phyloP scores from a whole-genome alignment of 2,329 filamentous ascomycete species.

The Aspergillus clavatus region DNA sequence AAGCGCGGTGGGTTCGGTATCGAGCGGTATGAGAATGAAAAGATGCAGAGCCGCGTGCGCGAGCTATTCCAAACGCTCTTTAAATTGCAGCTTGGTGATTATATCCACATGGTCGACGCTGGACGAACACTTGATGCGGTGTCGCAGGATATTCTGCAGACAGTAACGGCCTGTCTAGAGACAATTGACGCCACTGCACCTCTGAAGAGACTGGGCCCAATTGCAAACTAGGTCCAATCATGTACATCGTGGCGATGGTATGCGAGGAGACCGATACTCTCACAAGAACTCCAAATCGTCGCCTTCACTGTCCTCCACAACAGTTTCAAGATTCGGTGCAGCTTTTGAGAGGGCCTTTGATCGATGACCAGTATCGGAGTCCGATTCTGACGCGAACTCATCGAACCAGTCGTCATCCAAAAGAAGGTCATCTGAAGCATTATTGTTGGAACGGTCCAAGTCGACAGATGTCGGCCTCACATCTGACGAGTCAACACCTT shows the following conservation, averaged over 20 bases:
- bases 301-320: conserved; percentile 55
- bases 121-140: conserved; percentile 50
- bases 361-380: conserved; percentile 18
- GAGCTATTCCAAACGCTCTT: conserved; percentile 62
- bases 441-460: conserved; percentile 14
- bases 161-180: conserved; percentile 26
- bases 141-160: conserved; percentile 35
- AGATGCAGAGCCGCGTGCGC: conserved; percentile 76
- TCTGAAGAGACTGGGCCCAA: conserved; percentile 31
- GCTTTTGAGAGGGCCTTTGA: conserved; percentile 7
- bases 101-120: conserved; percentile 54
- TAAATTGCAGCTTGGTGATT: conserved; percentile 44
- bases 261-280: conserved; percentile 16
- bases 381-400: conserved; percentile 22
- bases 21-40: conserved; percentile 81
- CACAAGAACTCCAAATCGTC: conserved; percentile 45
- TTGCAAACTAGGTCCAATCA: conserved; percentile 10
- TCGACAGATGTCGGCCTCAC: conserved; percentile 5
- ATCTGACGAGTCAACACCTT: conserved; percentile 3
- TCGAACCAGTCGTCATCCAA: conserved; percentile 35
- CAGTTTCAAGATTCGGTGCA: conserved; percentile 32
- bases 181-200: conserved; percentile 31
- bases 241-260: background rate
- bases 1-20: conserved; percentile 79
- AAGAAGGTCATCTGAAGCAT: conserved; percentile 19